Percentiles rank a stretch among this genome's conserved stretches.
Conservation (phyloP, 2,329 filamentous ascomycete species). For the Lasiodiplodia sp. region DNA sequence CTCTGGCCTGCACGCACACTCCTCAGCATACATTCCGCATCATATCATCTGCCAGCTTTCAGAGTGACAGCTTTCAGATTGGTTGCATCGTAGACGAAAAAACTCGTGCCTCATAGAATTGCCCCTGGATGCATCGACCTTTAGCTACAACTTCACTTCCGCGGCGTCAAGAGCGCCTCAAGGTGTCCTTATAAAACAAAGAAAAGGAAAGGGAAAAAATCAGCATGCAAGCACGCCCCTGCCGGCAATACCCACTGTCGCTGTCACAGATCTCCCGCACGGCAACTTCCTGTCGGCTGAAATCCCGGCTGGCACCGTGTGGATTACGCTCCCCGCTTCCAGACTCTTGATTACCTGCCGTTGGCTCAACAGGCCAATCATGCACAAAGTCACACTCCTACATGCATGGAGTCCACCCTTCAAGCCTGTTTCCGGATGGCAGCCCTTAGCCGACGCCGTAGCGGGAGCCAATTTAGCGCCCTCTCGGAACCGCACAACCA, state of each 20-base stretch:
- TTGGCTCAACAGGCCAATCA: background rate
- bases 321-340: background rate
- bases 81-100: background rate
- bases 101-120: background rate
- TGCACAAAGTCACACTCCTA: background rate
- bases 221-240: background rate
- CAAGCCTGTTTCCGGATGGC: background rate
- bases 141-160: background rate
- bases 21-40: too few relatives aligned
- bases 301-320: background rate
- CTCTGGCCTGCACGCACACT: too few relatives aligned
- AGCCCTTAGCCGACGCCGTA: background rate
- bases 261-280: background rate
- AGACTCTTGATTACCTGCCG: background rate
- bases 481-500: background rate
- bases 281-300: background rate
- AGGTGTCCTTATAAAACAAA: background rate
- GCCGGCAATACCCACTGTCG: background rate
- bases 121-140: background rate
- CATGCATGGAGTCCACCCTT: background rate
- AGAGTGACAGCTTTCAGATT: too few relatives aligned
- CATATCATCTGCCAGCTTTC: too few relatives aligned
- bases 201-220: background rate
- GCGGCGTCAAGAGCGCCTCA: background rate
- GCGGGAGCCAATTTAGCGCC: slow-evolving; percentile 2